Conservation (phyloP, 148 eudicot species). For the Rhododendron ferrugineum region DNA sequence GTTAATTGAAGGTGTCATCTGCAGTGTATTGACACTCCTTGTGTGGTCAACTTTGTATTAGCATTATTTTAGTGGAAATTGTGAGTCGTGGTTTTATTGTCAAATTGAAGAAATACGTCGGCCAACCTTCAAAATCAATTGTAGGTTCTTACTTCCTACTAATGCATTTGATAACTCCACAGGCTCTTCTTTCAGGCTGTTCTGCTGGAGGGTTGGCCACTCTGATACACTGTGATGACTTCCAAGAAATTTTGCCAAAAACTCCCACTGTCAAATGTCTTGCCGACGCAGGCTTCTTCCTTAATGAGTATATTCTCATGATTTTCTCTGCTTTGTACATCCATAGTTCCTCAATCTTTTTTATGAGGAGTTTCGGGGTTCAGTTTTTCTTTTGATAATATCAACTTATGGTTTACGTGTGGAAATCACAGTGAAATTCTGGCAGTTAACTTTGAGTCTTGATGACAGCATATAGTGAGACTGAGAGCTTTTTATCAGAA, state of each 20-base stretch:
- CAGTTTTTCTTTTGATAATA: not conserved
- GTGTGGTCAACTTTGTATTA: not conserved
- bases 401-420: not conserved
- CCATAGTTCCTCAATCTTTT: not conserved
- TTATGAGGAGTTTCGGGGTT: not conserved
- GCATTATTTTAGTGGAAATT: not conserved
- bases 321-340: not conserved
- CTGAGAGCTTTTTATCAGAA: not conserved
- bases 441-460: not conserved
- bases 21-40: not conserved
- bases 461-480: not conserved
- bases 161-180: conserved; percentile 40
- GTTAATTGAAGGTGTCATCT: not conserved
- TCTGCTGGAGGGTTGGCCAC: conserved; percentile 98
- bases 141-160: conserved; percentile 22
- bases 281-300: conserved; percentile 86
- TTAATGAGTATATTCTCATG: conserved; percentile 55
- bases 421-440: not conserved
- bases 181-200: conserved; percentile 99
- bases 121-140: not conserved
- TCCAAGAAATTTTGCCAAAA: conserved; percentile 56
- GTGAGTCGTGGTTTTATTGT: not conserved
- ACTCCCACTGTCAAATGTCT: conserved; percentile 79
- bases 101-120: not conserved
- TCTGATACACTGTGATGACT: conserved; percentile 86